Evolutionary conservation across 2,329 filamentous ascomycete species (phyloP).

Genomic region (Pseudogymnoascus sp.): DNA sequence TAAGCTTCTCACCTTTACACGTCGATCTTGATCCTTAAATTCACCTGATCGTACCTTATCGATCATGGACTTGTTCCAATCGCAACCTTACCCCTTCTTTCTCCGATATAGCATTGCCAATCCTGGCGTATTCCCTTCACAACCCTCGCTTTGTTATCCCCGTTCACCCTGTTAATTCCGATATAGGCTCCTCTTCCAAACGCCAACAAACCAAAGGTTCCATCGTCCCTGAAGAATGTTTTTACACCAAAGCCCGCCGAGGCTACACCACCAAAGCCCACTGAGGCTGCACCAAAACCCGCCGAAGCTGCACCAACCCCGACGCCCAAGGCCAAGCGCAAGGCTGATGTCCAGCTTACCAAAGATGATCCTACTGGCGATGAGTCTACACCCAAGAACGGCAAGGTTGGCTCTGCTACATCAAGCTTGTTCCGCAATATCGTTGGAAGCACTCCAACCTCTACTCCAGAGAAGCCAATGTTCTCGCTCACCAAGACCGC

Average conservation of each 20-base stretch:
- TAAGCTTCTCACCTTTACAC: background rate
- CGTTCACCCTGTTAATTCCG: background rate
- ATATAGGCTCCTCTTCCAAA: conserved; percentile 5
- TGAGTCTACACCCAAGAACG: conserved; percentile 7
- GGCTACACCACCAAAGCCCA: conserved; percentile 2
- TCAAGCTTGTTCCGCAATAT: conserved; percentile 26
- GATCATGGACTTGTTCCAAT: background rate
- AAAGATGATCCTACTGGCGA: conserved; percentile 21
- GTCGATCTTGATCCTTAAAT: background rate
- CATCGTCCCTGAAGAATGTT: background rate
- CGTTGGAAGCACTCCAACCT: conserved; percentile 17
- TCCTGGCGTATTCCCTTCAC: background rate
- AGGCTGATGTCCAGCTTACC: conserved; percentile 23
- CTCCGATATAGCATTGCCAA: background rate
- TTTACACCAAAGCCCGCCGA: conserved; percentile 10
- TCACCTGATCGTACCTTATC: background rate
- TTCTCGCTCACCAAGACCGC: conserved; percentile 5
- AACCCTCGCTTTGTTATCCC: background rate
- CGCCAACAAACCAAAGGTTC: background rate
- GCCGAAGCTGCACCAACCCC: conserved; percentile 6
- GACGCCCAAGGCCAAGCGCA: conserved; percentile 23
- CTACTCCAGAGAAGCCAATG: conserved; percentile 20
- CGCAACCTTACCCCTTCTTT: background rate
- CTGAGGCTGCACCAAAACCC: background rate
- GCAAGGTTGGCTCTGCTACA: conserved; percentile 22